These are phyloP conservation scores for Lactarius sp. DNA, from an alignment of 768 basidiomycete species.

Conservation along the genomic window DNA sequence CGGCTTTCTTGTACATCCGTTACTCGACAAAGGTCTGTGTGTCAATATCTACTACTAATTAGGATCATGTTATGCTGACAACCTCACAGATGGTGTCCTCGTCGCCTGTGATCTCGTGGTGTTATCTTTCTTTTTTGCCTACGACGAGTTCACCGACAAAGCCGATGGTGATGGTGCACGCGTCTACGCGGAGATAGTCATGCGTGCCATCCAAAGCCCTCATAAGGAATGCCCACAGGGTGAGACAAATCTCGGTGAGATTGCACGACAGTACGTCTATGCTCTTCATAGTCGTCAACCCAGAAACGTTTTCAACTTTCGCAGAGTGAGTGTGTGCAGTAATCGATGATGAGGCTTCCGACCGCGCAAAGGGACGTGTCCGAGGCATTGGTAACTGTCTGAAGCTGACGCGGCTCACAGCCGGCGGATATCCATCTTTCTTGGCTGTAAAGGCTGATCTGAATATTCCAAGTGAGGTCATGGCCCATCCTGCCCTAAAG, in stretches of 20 bases:
- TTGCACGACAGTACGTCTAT: conserved; percentile 11
- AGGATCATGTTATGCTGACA: not conserved
- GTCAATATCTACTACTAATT: not conserved
- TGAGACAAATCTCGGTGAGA: conserved; percentile 14
- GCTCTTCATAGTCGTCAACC: not conserved
- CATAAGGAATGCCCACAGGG: conserved; percentile 1
- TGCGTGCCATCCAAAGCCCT: conserved; percentile 11
- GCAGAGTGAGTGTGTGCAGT: conserved; percentile 32
- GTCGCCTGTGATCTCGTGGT: conserved; percentile 12
- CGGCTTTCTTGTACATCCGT: conserved; percentile 5
- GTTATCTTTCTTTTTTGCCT: conserved; percentile 2
- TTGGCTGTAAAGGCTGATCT: conserved; percentile 48
- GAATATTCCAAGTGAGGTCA: conserved; percentile 33
- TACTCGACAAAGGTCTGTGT: conserved; percentile 9
- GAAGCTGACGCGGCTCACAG: conserved; percentile 47
- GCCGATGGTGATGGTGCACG: conserved; percentile 5
- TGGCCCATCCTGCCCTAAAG: conserved; percentile 44
- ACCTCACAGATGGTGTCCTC: not conserved
- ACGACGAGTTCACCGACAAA: conserved; percentile 18
- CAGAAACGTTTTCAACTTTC: conserved; percentile 31
- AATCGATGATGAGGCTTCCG: conserved; percentile 30
- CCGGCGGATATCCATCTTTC: conserved; percentile 48
- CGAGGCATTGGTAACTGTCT: conserved; percentile 49
- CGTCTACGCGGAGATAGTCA: conserved; percentile 9
- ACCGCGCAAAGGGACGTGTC: conserved; percentile 27